phyloP scores from a whole-genome alignment of 2,329 filamentous ascomycete genomes.

The Hymenoscyphus fructigenus region DNA sequence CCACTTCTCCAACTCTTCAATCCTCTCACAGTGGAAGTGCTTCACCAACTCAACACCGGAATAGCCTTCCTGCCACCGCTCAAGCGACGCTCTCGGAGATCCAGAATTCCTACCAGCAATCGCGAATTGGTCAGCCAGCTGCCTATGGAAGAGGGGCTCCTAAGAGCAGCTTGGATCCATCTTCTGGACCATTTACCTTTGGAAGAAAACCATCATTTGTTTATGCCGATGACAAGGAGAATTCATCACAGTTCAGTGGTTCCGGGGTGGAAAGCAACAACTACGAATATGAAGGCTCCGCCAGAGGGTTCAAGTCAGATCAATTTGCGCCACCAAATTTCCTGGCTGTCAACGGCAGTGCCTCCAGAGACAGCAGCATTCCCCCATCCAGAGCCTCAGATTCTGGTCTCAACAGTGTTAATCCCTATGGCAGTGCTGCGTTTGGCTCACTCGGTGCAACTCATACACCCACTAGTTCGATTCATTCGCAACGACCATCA shows the following conservation, averaged over 20 bases:
- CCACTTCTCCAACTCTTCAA: slow-evolving; percentile 43
- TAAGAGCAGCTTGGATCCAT: slow-evolving; percentile 46
- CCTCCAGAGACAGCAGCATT: slow-evolving; percentile 54
- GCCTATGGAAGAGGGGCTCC: slow-evolving; percentile 38
- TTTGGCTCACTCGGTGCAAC: slow-evolving; percentile 32
- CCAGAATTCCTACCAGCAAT: slow-evolving; percentile 41
- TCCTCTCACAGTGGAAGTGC: slow-evolving; percentile 50
- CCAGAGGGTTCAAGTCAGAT: slow-evolving; percentile 24
- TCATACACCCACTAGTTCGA: slow-evolving; percentile 46
- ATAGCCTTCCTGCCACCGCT: slow-evolving; percentile 43
- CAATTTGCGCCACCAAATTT: slow-evolving; percentile 44
- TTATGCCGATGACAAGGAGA: slow-evolving; percentile 35
- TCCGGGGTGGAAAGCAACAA: slow-evolving; percentile 18
- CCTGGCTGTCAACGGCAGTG: slow-evolving; percentile 44
- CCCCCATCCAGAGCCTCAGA: slow-evolving; percentile 57
- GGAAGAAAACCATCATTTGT: slow-evolving; percentile 31
- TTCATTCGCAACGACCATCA: slow-evolving; percentile 48
- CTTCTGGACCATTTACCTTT: slow-evolving; percentile 44
- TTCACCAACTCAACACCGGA: slow-evolving; percentile 58
- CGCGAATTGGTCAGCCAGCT: slow-evolving; percentile 47
- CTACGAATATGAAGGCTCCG: slow-evolving; percentile 30
- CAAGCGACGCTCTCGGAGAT: slow-evolving; percentile 42
- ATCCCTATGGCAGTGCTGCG: slow-evolving; percentile 25
- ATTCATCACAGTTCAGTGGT: slow-evolving; percentile 25
- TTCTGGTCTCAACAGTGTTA: slow-evolving; percentile 36